Conservation (phyloP, 106 monocot species). For the Vanilla planifolia region DNA sequence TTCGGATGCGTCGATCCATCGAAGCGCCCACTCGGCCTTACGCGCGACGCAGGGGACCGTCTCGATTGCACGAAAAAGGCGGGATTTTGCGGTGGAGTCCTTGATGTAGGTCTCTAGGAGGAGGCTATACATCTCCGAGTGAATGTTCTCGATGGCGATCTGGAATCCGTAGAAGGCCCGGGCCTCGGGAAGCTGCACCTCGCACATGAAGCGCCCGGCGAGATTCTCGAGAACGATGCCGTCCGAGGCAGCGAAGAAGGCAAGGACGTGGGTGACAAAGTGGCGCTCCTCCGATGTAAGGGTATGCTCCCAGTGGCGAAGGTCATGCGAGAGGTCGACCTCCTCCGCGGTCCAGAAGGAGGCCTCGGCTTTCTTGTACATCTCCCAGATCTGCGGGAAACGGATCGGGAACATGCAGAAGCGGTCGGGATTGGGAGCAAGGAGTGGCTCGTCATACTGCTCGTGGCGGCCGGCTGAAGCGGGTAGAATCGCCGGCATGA, state of each 20-base stretch:
- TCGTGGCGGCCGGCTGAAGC: background rate
- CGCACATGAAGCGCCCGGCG: constrained; percentile 52
- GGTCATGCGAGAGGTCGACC: constrained; percentile 73
- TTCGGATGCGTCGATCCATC: constrained; percentile 43
- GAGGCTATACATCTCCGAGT: constrained; percentile 66
- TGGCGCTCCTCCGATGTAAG: constrained; percentile 73
- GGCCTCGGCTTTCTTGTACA: constrained; percentile 93
- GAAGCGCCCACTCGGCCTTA: constrained; percentile 64
- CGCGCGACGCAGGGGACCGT: constrained; percentile 48
- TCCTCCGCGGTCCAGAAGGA: constrained; percentile 98
- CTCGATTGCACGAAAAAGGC: constrained; percentile 57
- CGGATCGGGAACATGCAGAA: constrained; percentile 93
- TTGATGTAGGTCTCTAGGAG: constrained; percentile 62
- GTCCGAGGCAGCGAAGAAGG: constrained; percentile 90
- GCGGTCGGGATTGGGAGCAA: constrained; percentile 56
- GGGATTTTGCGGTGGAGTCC: constrained; percentile 35
- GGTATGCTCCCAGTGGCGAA: constrained; percentile 49
- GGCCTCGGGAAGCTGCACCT: constrained; percentile 51
- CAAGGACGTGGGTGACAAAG: constrained; percentile 88
- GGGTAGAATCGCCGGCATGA: background rate
- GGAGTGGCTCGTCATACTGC: constrained; percentile 64
- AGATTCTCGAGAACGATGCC: constrained; percentile 89
- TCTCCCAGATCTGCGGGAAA: constrained; percentile 85
- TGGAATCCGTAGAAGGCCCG: constrained; percentile 74
- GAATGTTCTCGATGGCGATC: constrained; percentile 80